Conservation (phyloP, 2,329 filamentous ascomycete genomes). For the Didymella glomerata region DNA sequence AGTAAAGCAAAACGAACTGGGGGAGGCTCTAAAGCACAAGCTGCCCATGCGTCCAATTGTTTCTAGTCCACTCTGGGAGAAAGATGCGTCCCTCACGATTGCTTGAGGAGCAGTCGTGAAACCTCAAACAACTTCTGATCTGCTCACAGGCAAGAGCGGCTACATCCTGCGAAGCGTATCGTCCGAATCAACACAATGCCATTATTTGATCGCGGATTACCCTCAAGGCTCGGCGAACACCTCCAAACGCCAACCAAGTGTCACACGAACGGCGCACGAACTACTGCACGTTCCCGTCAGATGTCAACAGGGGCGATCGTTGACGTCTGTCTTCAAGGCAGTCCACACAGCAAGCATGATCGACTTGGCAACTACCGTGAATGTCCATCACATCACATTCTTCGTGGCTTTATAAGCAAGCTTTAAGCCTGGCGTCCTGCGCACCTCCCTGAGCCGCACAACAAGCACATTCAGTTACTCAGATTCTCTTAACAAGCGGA, state of each 20-base stretch:
- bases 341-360: neutral
- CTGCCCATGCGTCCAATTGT: neutral
- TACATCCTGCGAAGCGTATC: neutral
- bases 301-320: neutral
- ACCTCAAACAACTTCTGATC: neutral
- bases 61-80: neutral
- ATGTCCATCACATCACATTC: too few relatives aligned
- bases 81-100: neutral
- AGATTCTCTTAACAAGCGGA: neutral
- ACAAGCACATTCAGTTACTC: neutral
- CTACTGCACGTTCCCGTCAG: slow-evolving; percentile 8
- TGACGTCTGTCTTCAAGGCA: neutral
- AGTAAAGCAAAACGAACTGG: neutral
- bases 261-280: slow-evolving; percentile 14
- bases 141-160: neutral
- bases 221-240: neutral
- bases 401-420: neutral
- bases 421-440: neutral
- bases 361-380: neutral
- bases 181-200: neutral
- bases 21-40: neutral
- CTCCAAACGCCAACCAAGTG: neutral
- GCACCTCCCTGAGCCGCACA: neutral
- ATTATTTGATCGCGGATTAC: neutral
- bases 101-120: neutral